Evolutionary conservation across 1,139 yeast species (phyloP), one percentile per base, ranked within the genome.

Genomic region (Zygosaccharomyces sapae): DNA sequence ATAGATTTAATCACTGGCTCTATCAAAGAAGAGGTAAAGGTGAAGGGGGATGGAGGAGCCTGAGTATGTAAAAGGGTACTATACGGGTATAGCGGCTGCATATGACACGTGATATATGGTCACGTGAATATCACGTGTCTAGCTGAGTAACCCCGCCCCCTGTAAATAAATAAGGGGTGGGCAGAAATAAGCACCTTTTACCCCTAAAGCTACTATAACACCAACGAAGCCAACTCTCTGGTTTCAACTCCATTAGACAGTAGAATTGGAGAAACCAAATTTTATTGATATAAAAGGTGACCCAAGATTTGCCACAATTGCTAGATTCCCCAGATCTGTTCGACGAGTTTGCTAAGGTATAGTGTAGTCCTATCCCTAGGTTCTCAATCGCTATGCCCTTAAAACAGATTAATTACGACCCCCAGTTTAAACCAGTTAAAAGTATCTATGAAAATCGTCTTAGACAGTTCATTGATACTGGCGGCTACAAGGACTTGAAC

Each of bases 341-440:
- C 16, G 16, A 16, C 16, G 16, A 16, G 16, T 16, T 16, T 16
- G 16, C 16, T 16, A 16, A 16, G 16, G 16, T 16, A 16, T 16
- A 16, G 16, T 16, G 16, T 16, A 16, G 16, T 16, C 16, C 16
- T 16, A 16, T 16, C 16, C 16, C 16, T 16, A 16, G 16, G 16
- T 16, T 16, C 16, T 16, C 16, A 7, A 16, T 9, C 19, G 8
- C 13, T 6, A 57, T 57, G 61, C 45, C 52, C 4, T 66, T 58
- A 41, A 50, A 55, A 8, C 43, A 46, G 7, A 48, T 72, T 55
- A 83, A 78, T 64, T 73, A 72, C 51, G 82, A 79, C 53, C 97
- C 97, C 3, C 81, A 79, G 46, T 86, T 89, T 60, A 87, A 87
- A 65, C 92, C 94, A 52, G 81, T 90, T 35, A 89, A 86, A 62